Conservation (phyloP, 2,329 filamentous ascomycete species). For the Pyrenophora graminea region DNA sequence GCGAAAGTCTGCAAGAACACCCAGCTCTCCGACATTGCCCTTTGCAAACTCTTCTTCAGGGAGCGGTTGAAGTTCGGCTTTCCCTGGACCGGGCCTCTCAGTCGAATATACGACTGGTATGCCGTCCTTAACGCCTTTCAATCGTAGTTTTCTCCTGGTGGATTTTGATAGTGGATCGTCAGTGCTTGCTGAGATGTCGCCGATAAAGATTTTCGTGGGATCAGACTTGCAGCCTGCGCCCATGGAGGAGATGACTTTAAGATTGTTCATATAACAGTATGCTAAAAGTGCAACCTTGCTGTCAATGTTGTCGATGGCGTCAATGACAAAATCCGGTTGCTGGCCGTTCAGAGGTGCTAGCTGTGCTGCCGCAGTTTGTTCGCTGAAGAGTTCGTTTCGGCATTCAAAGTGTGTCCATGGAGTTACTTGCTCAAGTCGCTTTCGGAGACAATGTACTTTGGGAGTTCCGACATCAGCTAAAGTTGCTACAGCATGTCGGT, state of each 20-base stretch:
- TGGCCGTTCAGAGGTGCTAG: conserved; percentile 69
- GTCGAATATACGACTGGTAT: conserved; percentile 93
- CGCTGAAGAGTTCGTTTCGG: conserved; percentile 80
- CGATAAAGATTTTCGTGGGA: conserved; percentile 81
- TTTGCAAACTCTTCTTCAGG: conserved; percentile 86
- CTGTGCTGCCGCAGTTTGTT: conserved; percentile 65
- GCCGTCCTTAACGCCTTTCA: conserved; percentile 76
- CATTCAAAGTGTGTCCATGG: conserved; percentile 93
- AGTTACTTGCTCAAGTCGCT: conserved; percentile 79
- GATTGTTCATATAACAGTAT: conserved; percentile 77
- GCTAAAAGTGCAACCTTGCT: conserved; percentile 90
- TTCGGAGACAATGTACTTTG: conserved; percentile 84
- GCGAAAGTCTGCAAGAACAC: conserved; percentile 88
- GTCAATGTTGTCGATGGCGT: conserved; percentile 98
- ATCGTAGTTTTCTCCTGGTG: conserved; percentile 78
- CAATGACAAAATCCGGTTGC: conserved; percentile 84
- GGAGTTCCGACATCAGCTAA: conserved; percentile 89
- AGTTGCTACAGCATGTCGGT: conserved; percentile 94
- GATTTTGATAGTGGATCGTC: conserved; percentile 88
- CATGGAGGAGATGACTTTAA: conserved; percentile 93
- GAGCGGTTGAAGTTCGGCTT: conserved; percentile 85
- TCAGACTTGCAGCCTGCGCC: conserved; percentile 93
- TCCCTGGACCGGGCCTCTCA: conserved; percentile 86
- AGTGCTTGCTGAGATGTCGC: conserved; percentile 84
- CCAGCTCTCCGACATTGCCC: conserved; percentile 82